Evolutionary conservation across 257 asterid genomes (phyloP), one percentile per base, ranked within the genome.

Genomic region (Fraxinus quadrangulata): DNA sequence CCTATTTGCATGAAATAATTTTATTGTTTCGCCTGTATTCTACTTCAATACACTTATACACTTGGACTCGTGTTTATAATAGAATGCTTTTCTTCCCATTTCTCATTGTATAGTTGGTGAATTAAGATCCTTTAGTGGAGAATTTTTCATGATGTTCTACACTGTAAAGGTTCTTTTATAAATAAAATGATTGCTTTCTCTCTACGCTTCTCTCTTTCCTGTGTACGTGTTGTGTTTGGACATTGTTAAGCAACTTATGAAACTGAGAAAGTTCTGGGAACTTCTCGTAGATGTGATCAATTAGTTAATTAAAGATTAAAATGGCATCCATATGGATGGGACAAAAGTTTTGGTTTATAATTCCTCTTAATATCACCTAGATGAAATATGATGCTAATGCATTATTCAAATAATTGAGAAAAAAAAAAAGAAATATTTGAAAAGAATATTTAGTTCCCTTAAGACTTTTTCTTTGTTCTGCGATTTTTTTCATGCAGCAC

Each of bases 21-120:
- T 54, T 70, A 81, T 85, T 70, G 63, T 54, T 71, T 75, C 71
- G 74, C 78, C 67, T 63, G 45, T 78, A 70, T 54, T 67, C 47
- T 28, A 40, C 12, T 74, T 47, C 26, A 51, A 73, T 61, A 66
- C 78, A 63, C 40, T 37, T 73, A 71, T 77, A 73, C 69, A 6
- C 72, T 71, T 34, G 30, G 49, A 49, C 42, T 74, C 82, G 65
- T 71, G 74, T 66, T 69, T 70, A 68, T 40, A 59, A 5, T 17
- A 54, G 56, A 17, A 14, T 24, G 30, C 24, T 28, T 71, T 85
- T 65, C 51, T n/a, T 74, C 72, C 45, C 75, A 39, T 65, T 59
- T 70, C 24, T 67, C 63, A 78, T 51, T 77, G 81, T 78, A 30
- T 70, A 78, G 75, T 72, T 16, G 74, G 19, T 68, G 76, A 77